These are phyloP conservation scores for Poa annua DNA, from an alignment of 176 grass and related monocot genomes.

Conservation along the genomic window DNA sequence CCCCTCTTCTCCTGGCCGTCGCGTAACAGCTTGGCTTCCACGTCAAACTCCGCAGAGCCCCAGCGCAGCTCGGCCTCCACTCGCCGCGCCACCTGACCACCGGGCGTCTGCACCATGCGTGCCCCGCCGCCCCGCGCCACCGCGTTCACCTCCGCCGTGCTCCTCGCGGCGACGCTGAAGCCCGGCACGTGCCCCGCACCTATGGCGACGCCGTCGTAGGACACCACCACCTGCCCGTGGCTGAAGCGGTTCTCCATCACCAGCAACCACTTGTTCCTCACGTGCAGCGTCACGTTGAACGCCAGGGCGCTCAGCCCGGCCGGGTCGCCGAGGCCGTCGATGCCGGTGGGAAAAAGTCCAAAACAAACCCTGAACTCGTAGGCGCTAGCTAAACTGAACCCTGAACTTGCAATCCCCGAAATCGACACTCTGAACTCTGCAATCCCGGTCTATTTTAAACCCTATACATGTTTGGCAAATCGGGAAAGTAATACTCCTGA, in stretches of 20 bases:
- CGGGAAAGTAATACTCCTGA: too few species aligned
- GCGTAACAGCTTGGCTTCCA: slow-evolving; percentile 20
- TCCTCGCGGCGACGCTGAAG: neutral
- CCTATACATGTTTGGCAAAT: too few species aligned
- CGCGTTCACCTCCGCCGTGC: neutral
- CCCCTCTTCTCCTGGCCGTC: neutral
- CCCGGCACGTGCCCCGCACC: neutral
- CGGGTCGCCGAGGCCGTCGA: neutral
- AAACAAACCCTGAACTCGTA: too few species aligned
- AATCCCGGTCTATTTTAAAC: too few species aligned
- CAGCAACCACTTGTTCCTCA: neutral
- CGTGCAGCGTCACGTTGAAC: slow-evolving; percentile 30
- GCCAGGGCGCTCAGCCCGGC: slow-evolving; percentile 12
- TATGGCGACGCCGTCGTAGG: neutral
- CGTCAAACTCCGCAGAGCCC: neutral
- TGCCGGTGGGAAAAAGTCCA: too few species aligned
- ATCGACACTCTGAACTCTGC: too few species aligned
- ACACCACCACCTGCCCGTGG: slow-evolving; percentile 13
- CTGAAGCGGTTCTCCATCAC: neutral
- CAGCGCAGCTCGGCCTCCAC: slow-evolving; percentile 17
- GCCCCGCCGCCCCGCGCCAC: neutral
- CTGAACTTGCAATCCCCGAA: too few species aligned
- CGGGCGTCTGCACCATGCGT: neutral
- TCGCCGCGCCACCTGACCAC: neutral
- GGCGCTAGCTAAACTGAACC: too few species aligned